A percentile compares a stretch with the other conserved stretches of the same genome.
Evolutionary conservation across 176 grass and related monocot species (phyloP).

Genomic region (Bolboschoenus planiculmis): DNA sequence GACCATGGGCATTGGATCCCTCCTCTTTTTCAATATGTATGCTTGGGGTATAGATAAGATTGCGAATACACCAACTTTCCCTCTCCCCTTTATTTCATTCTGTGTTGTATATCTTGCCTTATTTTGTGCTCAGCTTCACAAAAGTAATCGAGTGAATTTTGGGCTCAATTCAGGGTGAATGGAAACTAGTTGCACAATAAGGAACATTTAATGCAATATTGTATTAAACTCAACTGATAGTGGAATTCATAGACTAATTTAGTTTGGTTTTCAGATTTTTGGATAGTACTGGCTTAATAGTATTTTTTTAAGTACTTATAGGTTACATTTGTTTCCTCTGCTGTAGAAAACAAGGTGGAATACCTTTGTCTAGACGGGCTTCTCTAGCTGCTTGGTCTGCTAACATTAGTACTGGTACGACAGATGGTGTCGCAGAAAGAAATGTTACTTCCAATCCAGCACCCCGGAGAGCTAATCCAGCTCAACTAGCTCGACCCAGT

Average conservation of each 20-base stretch:
- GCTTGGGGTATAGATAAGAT: background rate
- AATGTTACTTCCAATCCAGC: constrained; percentile 13
- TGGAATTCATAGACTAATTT: background rate
- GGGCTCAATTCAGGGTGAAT: background rate
- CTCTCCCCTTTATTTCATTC: background rate
- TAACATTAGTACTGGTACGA: constrained; percentile 19
- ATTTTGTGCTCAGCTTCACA: background rate
- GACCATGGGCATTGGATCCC: too few species aligned
- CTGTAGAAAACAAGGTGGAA: constrained; percentile 57
- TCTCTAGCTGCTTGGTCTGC: constrained; percentile 65
- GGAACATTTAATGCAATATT: background rate
- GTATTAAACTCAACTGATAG: background rate
- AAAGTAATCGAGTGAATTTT: background rate
- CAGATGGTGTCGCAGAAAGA: constrained; percentile 26
- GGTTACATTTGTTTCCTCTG: background rate
- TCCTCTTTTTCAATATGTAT: background rate
- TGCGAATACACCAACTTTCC: background rate
- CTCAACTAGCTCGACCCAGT: constrained; percentile 45
- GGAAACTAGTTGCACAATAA: constrained; percentile 1
- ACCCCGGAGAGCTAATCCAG: constrained; percentile 28
- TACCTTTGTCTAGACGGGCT: constrained; percentile 51
- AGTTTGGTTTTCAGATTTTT: background rate
- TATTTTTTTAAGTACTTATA: constrained; percentile 22
- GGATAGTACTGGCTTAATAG: background rate
- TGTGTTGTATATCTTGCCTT: background rate